A percentile compares a stretch with the other conserved stretches of the same genome.
phyloP scores from a whole-genome alignment of 331 rosid species.

The Malus hybrid region DNA sequence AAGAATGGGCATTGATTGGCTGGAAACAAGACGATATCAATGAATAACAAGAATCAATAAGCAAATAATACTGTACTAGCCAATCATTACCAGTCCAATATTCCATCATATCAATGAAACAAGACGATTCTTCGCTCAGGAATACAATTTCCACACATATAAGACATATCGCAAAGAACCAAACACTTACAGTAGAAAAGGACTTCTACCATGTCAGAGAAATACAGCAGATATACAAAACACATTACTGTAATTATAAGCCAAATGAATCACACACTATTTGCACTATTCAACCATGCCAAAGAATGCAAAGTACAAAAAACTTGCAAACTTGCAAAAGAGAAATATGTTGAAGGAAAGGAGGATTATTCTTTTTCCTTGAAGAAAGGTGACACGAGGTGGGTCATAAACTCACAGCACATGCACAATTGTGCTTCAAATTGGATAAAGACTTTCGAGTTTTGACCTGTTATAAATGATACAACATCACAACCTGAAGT shows the following conservation, averaged over 20 bases:
- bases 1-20: no score
- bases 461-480: neutral
- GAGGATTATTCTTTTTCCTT: neutral
- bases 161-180: neutral
- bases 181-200: neutral
- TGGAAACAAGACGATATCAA: neutral
- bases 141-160: neutral
- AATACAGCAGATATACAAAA: neutral
- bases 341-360: neutral
- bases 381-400: neutral
- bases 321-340: neutral
- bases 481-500: neutral
- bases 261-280: neutral
- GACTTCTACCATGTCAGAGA: neutral
- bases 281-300: neutral
- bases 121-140: neutral
- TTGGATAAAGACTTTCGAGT: neutral
- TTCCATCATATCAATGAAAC: neutral
- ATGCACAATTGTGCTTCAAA: neutral
- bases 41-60: no score
- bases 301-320: neutral
- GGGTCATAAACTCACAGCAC: neutral
- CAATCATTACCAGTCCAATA: neutral
- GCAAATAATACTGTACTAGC: no score
- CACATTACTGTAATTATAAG: neutral